phyloP scores from a whole-genome alignment of 352 stramenopile species.

The Globisporangium nodosum region DNA sequence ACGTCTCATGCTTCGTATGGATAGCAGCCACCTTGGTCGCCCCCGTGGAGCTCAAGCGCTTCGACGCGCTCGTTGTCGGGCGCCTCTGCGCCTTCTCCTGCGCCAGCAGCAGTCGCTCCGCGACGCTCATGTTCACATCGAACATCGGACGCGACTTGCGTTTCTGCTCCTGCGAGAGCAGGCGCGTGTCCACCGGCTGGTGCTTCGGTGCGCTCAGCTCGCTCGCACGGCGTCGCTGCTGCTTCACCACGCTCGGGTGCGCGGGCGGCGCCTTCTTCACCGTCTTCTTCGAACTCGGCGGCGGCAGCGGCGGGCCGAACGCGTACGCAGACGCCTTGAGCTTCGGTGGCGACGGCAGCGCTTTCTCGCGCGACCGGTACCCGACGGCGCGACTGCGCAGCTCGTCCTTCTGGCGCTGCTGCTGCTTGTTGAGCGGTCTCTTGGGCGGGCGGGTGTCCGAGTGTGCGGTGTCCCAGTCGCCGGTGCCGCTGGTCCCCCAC shows the following conservation, averaged over 20 bases:
- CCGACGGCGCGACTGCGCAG: conserved; percentile 51
- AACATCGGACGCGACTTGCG: conserved; percentile 58
- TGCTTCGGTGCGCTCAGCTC: conserved; percentile 65
- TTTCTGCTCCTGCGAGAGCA: conserved; percentile 53
- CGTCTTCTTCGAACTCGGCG: conserved; percentile 24
- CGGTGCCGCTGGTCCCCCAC: neutral
- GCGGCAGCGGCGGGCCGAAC: conserved; percentile 40
- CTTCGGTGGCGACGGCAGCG: conserved; percentile 42
- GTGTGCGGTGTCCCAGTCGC: conserved; percentile 20
- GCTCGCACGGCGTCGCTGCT: conserved; percentile 50
- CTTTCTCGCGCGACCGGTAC: conserved; percentile 56
- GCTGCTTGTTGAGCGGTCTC: conserved; percentile 37
- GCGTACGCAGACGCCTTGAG: conserved; percentile 41
- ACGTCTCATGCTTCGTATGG: conserved; percentile 1
- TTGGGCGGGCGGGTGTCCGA: conserved; percentile 12
- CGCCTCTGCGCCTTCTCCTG: conserved; percentile 39
- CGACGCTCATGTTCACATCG: conserved; percentile 61
- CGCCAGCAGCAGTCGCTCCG: conserved; percentile 48
- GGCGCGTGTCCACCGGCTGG: conserved; percentile 44
- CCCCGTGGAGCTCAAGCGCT: neutral
- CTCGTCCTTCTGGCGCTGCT: conserved; percentile 68
- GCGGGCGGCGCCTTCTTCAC: conserved; percentile 23
- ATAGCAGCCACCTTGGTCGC: conserved; percentile 4
- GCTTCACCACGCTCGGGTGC: conserved; percentile 31
- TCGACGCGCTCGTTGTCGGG: neutral